Percentiles rank a stretch among this genome's conserved stretches.
Conservation (phyloP, 768 basidiomycete genomes). For the Russula dissimulans region DNA sequence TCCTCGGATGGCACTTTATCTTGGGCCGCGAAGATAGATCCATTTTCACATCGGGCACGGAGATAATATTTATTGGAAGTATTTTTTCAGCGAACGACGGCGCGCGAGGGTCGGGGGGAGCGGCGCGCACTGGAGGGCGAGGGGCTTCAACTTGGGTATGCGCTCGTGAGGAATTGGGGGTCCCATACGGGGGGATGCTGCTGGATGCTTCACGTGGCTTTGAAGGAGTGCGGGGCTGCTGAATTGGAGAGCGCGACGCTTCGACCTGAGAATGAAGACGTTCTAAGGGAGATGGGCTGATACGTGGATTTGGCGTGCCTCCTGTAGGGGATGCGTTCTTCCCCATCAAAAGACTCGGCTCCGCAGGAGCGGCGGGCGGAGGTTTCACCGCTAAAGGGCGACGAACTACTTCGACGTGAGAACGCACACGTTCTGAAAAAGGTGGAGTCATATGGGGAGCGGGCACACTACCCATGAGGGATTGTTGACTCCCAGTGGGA, state of each 20-base stretch:
- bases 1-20: constrained; percentile 9
- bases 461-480: neutral
- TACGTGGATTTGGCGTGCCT: neutral
- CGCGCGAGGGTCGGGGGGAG: neutral
- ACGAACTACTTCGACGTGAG: neutral
- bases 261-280: neutral
- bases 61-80: neutral
- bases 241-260: neutral
- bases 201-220: neutral
- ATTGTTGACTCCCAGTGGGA: neutral
- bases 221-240: neutral
- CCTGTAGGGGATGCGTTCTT: neutral
- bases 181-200: neutral
- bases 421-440: neutral
- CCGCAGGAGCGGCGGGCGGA: neutral
- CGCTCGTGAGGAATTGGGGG: neutral
- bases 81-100: neutral
- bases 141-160: neutral
- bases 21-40: neutral
- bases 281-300: neutral
- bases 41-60: neutral
- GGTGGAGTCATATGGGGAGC: neutral
- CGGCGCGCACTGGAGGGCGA: neutral
- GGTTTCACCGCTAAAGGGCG: neutral
- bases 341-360: neutral